A percentile compares a stretch with the other conserved stretches of the same genome.
Conservation (phyloP, 305 asterid genomes). For the Fraxinus ornus region DNA sequence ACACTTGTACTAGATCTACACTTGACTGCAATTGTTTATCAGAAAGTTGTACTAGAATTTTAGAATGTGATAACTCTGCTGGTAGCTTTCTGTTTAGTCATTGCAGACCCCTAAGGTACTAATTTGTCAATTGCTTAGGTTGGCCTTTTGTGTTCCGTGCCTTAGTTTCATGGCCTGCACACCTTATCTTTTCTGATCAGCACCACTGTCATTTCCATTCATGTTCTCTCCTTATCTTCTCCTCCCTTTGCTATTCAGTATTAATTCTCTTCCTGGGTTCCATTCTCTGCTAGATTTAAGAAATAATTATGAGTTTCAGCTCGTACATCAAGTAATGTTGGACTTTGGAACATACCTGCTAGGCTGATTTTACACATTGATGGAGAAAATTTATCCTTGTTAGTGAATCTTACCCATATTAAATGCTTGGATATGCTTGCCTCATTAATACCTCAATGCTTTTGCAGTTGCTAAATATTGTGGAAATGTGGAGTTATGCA, state of each 20-base stretch:
- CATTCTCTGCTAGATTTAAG: neutral
- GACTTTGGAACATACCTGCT: neutral
- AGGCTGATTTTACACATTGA: neutral
- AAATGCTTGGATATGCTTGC: constrained; percentile 2
- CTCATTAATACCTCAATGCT: constrained; percentile 27
- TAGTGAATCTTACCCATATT: neutral
- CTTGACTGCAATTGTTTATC: neutral
- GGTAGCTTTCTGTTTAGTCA: neutral
- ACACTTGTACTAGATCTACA: neutral
- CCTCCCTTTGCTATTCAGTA: neutral
- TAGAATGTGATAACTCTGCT: neutral
- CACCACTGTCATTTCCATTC: neutral
- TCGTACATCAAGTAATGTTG: constrained; percentile 5
- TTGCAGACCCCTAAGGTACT: neutral
- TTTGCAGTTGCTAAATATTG: constrained; percentile 86
- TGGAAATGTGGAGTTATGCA: constrained; percentile 90
- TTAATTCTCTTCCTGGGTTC: neutral
- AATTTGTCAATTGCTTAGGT: neutral
- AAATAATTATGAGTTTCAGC: neutral
- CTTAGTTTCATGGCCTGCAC: neutral
- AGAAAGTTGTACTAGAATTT: neutral
- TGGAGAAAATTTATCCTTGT: neutral
- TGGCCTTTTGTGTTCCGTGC: neutral
- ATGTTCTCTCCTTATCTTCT: neutral
- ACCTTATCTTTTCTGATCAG: neutral